Percentiles rank a stretch among this genome's conserved stretches.
These are phyloP conservation scores for Paramecium bursaria DNA, from an alignment of 73 alveolate species.

Conservation along the genomic window DNA sequence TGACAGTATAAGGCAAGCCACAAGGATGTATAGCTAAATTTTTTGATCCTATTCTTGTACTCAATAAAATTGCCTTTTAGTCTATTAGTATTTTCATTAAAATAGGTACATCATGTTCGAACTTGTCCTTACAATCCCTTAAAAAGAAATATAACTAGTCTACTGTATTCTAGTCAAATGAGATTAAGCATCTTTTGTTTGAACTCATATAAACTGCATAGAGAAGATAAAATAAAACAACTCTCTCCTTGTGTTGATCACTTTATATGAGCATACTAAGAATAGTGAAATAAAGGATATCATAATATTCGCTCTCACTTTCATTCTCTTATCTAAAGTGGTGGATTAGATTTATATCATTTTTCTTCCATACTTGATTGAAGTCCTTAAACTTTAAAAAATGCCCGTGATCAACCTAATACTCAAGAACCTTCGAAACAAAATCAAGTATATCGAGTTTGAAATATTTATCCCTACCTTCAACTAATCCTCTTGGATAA, in stretches of 20 bases:
- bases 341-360: constrained; percentile 44
- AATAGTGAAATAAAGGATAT: constrained; percentile 6
- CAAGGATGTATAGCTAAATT: constrained; percentile 43
- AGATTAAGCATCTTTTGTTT: not conserved
- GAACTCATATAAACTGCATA: constrained; percentile 3
- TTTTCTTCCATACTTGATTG: constrained; percentile 11
- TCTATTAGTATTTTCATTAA: not conserved
- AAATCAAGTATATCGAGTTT: constrained; percentile 14
- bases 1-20: constrained; percentile 46
- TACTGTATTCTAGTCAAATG: constrained; percentile 21
- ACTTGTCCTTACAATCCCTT: constrained; percentile 38
- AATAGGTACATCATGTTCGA: not conserved
- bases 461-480: constrained; percentile 44
- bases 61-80: constrained; percentile 12
- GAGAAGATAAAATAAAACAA: constrained; percentile 8
- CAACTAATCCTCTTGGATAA: constrained; percentile 44
- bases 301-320: constrained; percentile 19
- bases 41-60: constrained; percentile 52
- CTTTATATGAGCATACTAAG: not conserved
- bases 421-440: not conserved
- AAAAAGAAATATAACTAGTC: constrained; percentile 37
- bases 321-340: constrained; percentile 32
- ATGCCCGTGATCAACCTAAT: not conserved
- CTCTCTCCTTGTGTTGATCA: not conserved
- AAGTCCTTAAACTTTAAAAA: not conserved